Evolutionary conservation across 441 rosid genomes (phyloP).

Genomic region (Adansonia rubrostipa): DNA sequence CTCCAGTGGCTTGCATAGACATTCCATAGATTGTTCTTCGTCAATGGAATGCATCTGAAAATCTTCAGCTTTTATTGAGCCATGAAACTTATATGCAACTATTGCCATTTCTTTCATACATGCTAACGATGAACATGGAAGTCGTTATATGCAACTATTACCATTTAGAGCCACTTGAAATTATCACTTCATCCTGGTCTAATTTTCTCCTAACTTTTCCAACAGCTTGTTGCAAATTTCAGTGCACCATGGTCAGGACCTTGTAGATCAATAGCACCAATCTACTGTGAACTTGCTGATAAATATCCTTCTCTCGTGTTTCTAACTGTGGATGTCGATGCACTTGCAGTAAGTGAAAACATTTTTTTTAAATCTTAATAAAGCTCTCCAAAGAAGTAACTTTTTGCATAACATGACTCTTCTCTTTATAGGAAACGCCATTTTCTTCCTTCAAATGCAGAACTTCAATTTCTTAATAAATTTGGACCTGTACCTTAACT

Average conservation of each 20-base stretch:
- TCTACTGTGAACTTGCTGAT: conserved; percentile 50
- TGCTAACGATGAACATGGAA: neutral
- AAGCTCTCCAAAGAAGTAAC: neutral
- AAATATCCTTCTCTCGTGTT: conserved; percentile 57
- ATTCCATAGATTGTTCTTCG: neutral
- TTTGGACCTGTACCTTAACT: neutral
- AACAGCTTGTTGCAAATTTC: conserved; percentile 69
- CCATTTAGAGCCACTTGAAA: conserved; percentile 1
- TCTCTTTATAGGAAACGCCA: neutral
- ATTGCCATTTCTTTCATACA: neutral
- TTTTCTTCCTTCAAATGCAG: neutral
- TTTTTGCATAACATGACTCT: too few species aligned
- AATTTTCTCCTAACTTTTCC: conserved; percentile 6
- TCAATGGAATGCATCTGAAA: neutral
- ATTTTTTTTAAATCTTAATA: neutral
- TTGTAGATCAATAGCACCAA: conserved; percentile 51
- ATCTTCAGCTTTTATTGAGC: neutral
- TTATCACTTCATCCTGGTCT: neutral
- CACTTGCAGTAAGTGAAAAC: conserved; percentile 55
- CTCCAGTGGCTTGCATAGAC: neutral
- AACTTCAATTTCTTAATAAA: neutral
- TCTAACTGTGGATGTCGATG: conserved; percentile 59
- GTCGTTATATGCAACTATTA: neutral
- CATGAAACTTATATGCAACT: neutral
- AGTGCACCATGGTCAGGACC: conserved; percentile 64